Conservation (phyloP, 2,329 filamentous ascomycete genomes). For the Zopfia rhizophila region DNA sequence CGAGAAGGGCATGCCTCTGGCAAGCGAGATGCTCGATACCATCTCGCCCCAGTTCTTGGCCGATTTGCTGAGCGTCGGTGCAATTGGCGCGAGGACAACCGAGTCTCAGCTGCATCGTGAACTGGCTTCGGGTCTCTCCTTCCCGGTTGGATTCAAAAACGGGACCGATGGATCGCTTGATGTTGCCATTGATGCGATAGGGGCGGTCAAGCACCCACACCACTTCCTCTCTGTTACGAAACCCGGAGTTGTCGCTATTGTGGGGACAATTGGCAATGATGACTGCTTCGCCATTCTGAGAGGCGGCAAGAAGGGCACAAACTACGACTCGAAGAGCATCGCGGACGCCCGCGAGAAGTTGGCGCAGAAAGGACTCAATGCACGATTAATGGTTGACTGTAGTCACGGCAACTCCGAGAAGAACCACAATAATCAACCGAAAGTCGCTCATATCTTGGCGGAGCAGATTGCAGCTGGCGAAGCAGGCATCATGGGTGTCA, state of each 20-base stretch:
- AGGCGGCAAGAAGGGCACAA: conserved; percentile 91
- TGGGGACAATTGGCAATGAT: conserved; percentile 92
- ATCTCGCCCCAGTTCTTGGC: conserved; percentile 97
- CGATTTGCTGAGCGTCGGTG: conserved; percentile 89
- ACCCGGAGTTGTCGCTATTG: conserved; percentile 92
- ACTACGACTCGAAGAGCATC: conserved; percentile 89
- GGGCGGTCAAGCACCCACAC: conserved; percentile 89
- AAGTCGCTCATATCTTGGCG: conserved; percentile 83
- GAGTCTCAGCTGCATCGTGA: conserved; percentile 97
- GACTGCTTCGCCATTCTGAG: conserved; percentile 97
- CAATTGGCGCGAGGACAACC: conserved; percentile 94
- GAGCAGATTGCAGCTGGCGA: conserved; percentile 89
- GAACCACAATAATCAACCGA: conserved; percentile 96
- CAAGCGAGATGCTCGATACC: conserved; percentile 97
- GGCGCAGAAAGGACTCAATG: conserved; percentile 75
- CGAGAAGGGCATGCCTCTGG: conserved; percentile 91
- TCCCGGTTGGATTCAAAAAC: conserved; percentile 99
- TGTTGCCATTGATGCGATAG: conserved; percentile 95
- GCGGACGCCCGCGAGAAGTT: conserved; percentile 83
- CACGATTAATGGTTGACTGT: conserved; percentile 96
- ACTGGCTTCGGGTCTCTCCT: conserved; percentile 90
- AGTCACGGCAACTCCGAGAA: conserved; percentile 96
- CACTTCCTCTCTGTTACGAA: conserved; percentile 98
- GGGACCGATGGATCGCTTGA: conserved; percentile 91
- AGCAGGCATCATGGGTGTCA: conserved; percentile 90